These are phyloP conservation scores for Trametes sp. DNA, from an alignment of 1,284 basidiomycete genomes.

Conservation along the genomic window DNA sequence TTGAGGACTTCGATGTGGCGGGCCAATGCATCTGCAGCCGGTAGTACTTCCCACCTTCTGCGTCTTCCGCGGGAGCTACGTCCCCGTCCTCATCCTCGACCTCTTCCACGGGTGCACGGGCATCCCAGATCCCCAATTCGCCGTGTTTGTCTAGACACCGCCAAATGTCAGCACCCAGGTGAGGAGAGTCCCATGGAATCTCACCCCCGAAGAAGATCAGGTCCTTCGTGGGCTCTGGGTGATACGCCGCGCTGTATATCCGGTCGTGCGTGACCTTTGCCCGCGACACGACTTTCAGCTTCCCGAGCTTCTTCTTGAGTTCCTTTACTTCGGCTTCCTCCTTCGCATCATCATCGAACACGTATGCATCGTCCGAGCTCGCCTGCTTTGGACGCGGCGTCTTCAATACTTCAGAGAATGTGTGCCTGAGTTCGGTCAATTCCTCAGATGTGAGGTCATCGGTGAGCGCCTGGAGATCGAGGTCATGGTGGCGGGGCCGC, in stretches of 20 bases:
- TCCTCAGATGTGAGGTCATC: slow-evolving; percentile 58
- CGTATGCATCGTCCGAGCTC: slow-evolving; percentile 58
- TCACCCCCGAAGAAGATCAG: slow-evolving; percentile 80
- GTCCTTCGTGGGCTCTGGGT: slow-evolving; percentile 82
- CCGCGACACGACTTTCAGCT: slow-evolving; percentile 68
- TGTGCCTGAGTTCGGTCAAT: slow-evolving; percentile 50
- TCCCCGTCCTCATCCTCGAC: slow-evolving; percentile 68
- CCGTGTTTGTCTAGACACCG: slow-evolving; percentile 73
- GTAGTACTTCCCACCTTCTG: slow-evolving; percentile 78
- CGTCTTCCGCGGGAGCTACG: slow-evolving; percentile 45
- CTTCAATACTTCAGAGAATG: slow-evolving; percentile 51
- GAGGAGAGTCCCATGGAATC: slow-evolving; percentile 24
- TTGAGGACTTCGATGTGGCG: slow-evolving; percentile 76
- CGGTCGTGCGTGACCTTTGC: slow-evolving; percentile 80
- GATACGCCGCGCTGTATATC: slow-evolving; percentile 78
- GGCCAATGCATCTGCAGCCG: slow-evolving; percentile 85
- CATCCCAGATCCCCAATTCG: slow-evolving; percentile 83
- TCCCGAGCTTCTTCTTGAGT: slow-evolving; percentile 59
- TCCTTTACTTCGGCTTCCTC: slow-evolving; percentile 57
- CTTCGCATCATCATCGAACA: slow-evolving; percentile 50
- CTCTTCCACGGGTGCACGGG: slow-evolving; percentile 70
- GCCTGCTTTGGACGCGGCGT: slow-evolving; percentile 47
- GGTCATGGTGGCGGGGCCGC: slow-evolving; percentile 69
- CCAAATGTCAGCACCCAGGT: not conserved
- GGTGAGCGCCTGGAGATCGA: slow-evolving; percentile 62